phyloP scores from a whole-genome alignment of 1,284 basidiomycete species.

The Chalciporus sp. region DNA sequence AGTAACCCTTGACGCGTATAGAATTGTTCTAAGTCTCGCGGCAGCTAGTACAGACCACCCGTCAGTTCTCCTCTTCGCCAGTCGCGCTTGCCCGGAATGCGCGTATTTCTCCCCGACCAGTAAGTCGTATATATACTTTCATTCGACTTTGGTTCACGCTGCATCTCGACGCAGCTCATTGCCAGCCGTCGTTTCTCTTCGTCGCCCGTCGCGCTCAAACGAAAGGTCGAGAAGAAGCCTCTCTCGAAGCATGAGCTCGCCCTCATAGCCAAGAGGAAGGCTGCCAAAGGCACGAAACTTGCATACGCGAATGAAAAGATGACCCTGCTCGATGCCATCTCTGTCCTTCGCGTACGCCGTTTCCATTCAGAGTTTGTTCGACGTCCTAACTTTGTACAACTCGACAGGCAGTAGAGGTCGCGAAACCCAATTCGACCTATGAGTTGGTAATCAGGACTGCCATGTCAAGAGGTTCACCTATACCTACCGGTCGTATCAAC shows the following conservation, averaged over 20 bases:
- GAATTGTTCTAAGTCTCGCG: background rate
- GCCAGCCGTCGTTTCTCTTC: slow-evolving; percentile 51
- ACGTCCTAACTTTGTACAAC: background rate
- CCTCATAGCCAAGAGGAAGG: slow-evolving; percentile 45
- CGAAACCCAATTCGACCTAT: slow-evolving; percentile 72
- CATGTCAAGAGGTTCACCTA: slow-evolving; percentile 70
- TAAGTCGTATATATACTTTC: slow-evolving; percentile 1
- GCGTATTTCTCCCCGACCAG: slow-evolving; percentile 7
- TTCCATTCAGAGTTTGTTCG: background rate
- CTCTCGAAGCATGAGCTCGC: slow-evolving; percentile 68
- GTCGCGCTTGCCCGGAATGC: slow-evolving; percentile 23
- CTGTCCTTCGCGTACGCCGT: slow-evolving; percentile 64
- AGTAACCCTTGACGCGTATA: slow-evolving; percentile 3
- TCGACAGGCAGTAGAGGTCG: slow-evolving; percentile 76
- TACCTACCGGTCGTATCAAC: slow-evolving; percentile 79
- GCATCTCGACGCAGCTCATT: slow-evolving; percentile 1
- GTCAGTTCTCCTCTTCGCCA: slow-evolving; percentile 49
- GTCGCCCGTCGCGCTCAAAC: slow-evolving; percentile 45
- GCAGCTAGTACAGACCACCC: slow-evolving; percentile 13
- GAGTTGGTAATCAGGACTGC: slow-evolving; percentile 82
- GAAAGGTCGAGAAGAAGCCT: slow-evolving; percentile 50
- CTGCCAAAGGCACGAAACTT: slow-evolving; percentile 37
- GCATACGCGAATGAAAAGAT: slow-evolving; percentile 64
- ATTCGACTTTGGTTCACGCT: background rate
- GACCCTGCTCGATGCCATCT: slow-evolving; percentile 62